Percentiles rank a stretch among this genome's conserved stretches.
phyloP scores from a whole-genome alignment of 805 yeast species.

The Kurtzmaniella fragi region DNA sequence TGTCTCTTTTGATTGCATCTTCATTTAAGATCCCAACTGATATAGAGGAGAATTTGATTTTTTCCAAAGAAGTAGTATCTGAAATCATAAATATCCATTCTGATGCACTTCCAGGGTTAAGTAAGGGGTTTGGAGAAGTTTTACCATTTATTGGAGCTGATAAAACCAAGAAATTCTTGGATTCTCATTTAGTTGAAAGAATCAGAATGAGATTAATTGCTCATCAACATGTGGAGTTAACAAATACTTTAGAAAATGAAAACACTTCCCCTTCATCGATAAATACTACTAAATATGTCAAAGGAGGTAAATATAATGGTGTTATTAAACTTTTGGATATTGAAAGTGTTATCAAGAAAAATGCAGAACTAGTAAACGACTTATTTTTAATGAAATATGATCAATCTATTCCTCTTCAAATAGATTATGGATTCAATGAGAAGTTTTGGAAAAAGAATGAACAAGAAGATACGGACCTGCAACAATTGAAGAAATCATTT shows the following conservation, averaged over 20 bases:
- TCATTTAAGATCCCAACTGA: slow-evolving; percentile 37
- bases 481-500: slow-evolving; percentile 32
- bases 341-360: slow-evolving; percentile 54
- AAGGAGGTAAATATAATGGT: slow-evolving; percentile 51
- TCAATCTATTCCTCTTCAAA: slow-evolving; percentile 53
- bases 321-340: slow-evolving; percentile 65
- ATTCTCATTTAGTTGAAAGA: slow-evolving; percentile 74
- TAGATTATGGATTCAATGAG: slow-evolving; percentile 40
- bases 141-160: slow-evolving; percentile 39
- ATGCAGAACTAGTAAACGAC: slow-evolving; percentile 74
- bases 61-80: slow-evolving; percentile 46
- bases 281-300: slow-evolving; percentile 36
- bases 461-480: background rate
- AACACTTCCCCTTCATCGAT: too few species aligned
- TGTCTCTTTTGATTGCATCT: slow-evolving; percentile 36
- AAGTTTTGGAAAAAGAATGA: slow-evolving; percentile 18
- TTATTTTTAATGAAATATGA: slow-evolving; percentile 82
- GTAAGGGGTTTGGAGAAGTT: slow-evolving; percentile 78
- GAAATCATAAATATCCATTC: slow-evolving; percentile 70
- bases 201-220: slow-evolving; percentile 83
- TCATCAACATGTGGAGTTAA: slow-evolving; percentile 72
- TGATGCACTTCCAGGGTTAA: slow-evolving; percentile 76
- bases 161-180: slow-evolving; percentile 59
- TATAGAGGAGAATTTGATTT: slow-evolving; percentile 47
- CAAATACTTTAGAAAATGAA: slow-evolving; percentile 29